A percentile compares a stretch with the other conserved stretches of the same genome.
Evolutionary conservation across 352 stramenopile genomes (phyloP).

Genomic region (Phytophthora agathidicida): DNA sequence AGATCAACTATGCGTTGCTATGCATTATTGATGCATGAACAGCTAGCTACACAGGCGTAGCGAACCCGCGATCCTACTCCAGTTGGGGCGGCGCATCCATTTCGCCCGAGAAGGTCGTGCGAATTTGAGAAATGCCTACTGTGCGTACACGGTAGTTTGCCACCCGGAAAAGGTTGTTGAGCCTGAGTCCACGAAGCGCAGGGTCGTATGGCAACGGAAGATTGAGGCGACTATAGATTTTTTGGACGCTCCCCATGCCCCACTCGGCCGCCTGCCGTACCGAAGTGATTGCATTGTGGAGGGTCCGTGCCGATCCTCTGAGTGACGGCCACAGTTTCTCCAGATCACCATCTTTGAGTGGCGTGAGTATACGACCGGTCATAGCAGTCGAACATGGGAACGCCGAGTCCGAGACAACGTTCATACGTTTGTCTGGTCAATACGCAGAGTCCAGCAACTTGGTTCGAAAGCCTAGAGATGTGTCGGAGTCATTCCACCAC

Average conservation of each 20-base stretch:
- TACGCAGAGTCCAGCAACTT: constrained; percentile 9
- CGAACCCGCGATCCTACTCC: too few relatives aligned
- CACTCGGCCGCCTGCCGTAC: background rate
- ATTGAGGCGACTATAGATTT: constrained; percentile 1
- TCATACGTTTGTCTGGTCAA: background rate
- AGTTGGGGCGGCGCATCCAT: constrained; percentile 3
- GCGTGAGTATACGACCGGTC: background rate
- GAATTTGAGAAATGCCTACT: constrained; percentile 3
- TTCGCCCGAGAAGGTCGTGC: background rate
- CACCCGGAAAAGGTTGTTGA: constrained; percentile 1
- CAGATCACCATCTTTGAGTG: constrained; percentile 2
- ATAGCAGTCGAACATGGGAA: background rate
- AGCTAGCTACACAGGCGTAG: too few relatives aligned
- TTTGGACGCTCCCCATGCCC: background rate
- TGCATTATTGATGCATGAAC: background rate
- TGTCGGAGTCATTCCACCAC: constrained; percentile 7
- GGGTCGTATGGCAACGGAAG: background rate
- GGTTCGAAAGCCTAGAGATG: background rate
- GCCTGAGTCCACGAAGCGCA: background rate
- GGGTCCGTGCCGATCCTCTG: background rate
- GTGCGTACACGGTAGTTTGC: constrained; percentile 18
- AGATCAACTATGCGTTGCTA: too few relatives aligned
- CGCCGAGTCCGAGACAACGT: background rate
- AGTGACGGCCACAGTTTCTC: background rate
- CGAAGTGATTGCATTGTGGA: constrained; percentile 4